These are phyloP conservation scores for Populus pruinosa DNA, from an alignment of 345 rosid species.

Conservation along the genomic window DNA sequence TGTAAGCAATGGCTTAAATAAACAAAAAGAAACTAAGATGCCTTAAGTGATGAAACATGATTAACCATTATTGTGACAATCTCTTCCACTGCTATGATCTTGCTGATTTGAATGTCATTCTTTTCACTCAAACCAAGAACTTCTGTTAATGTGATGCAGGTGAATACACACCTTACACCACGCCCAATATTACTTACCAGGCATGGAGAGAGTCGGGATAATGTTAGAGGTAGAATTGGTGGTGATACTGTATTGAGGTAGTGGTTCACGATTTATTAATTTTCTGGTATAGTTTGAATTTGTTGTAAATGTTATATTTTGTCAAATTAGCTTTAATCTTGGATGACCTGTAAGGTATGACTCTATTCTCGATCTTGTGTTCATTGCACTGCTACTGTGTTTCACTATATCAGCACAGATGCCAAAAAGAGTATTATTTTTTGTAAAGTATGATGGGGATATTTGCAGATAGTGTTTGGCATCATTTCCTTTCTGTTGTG, in stretches of 20 bases:
- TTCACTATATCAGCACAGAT: background rate
- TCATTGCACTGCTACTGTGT: background rate
- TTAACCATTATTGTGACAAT: background rate
- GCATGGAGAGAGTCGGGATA: slow-evolving; percentile 97
- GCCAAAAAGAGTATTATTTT: background rate
- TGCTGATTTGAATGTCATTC: slow-evolving; percentile 1
- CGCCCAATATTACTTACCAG: slow-evolving; percentile 97
- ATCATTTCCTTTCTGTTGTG: background rate
- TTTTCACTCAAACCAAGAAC: background rate
- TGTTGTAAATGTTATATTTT: background rate
- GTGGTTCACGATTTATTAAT: background rate
- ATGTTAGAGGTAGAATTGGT: slow-evolving; percentile 96
- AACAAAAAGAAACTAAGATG: background rate
- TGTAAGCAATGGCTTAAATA: background rate
- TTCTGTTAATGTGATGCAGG: slow-evolving; percentile 43
- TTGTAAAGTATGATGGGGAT: background rate
- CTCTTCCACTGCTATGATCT: background rate
- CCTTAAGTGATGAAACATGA: background rate
- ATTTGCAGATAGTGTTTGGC: background rate
- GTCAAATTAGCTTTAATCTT: background rate
- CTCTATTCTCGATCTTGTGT: background rate
- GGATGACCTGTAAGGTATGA: background rate
- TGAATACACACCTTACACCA: slow-evolving; percentile 96
- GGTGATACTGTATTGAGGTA: slow-evolving; percentile 90
- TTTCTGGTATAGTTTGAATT: background rate